Evolutionary conservation across 208 protist genomes (phyloP), one percentile per base, ranked within the genome.

Genomic region (Blastocrithidia nonstop): DNA sequence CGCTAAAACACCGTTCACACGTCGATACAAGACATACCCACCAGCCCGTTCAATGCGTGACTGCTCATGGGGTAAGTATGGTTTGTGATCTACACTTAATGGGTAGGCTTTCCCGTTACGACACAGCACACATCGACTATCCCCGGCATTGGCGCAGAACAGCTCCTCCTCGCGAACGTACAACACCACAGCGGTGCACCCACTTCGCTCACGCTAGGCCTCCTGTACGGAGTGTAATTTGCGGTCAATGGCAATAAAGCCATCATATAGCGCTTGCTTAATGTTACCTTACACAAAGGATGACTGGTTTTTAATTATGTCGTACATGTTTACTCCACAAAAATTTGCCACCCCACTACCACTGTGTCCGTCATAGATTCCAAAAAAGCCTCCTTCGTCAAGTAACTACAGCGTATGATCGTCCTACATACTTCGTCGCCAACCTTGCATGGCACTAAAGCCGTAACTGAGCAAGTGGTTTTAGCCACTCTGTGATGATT

Each of bases 1-100:
- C 0, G 91, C 92, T 1, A 97, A 62, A 28, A 76, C 81, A n/a
- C 94, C 94, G 52, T 96, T 96, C 0, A 96, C 92, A 11, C 94
- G 79, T 1, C 85, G 76, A 60, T 83, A 83, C 54, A 66, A 57
- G 7, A 97, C 91, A 66, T 80, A 96, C 27, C 86, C 87, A 13
- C 88, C 91, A 0, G 91, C 88, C 1, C 70, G 67, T 46, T 86
- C 67, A 55, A 97, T 97, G 8, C 94, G 73, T 26, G 58, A 58
- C 44, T 77, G 65, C 63, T 96, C 89, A 3, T 19, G 47, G 2
- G 61, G 50, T 5, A 87, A 56, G 43, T 71, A 89, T 0, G 93
- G 93, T 57, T 96, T 96, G 73, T 97, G 94, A 43, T 97, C 94
- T 15, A 55, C 80, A 48, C 79, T 93, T 11, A 97, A 68, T 0